Base-by-base conservation (phyloP, 2,329 filamentous ascomycete species). In the Cladosporium halotolerans region DNA sequence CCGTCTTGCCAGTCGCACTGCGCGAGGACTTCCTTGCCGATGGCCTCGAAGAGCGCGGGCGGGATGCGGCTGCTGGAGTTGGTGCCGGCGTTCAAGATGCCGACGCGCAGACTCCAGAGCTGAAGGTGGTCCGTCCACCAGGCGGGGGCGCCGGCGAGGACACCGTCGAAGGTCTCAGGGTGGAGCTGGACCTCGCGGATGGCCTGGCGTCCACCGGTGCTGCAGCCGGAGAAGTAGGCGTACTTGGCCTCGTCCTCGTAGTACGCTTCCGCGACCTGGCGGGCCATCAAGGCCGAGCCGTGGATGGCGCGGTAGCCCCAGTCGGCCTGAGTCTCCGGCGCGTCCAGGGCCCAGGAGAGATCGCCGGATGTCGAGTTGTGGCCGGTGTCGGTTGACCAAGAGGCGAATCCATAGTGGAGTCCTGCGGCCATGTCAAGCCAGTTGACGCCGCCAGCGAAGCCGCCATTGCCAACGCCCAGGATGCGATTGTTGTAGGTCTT, bases 201-300 rank as follows among this genome's bases (percentile, higher is more conserved):
- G 3, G 79, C 81, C 68, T 84, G 79, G 0, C 81, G 51, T 1
- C 82, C 81, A 6, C 82, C 82, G 0, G 79, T 76, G 0, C 79
- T 83, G 60, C 81, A 84, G 7, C 81, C 81, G 2, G 76, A 61
- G 56, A 77, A 83, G 64, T 83, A 84, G 6, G 73, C 75, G 49
- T 74, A 76, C 10, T 66, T 63, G 1, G 72, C 69, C 0, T 65
- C 60, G 8, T 62, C 69, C 2, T 67, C 64, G 57, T 82, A 82
- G 66, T 77, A 82, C 1, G 68, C 66, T 32, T 74, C 60, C 1
- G 73, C 70, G 9, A 82, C 63, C 11, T 68, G 52, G 60, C 81
- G 81, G 6, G 74, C 74, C 7, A 75, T 57, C 2, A 70, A 70
- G 3, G 78, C 72, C 0, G 76, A 75, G 7, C 73, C 76, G 59